Evolutionary conservation across 1,284 basidiomycete species (phyloP).

Genomic region (Golubevia sp.): DNA sequence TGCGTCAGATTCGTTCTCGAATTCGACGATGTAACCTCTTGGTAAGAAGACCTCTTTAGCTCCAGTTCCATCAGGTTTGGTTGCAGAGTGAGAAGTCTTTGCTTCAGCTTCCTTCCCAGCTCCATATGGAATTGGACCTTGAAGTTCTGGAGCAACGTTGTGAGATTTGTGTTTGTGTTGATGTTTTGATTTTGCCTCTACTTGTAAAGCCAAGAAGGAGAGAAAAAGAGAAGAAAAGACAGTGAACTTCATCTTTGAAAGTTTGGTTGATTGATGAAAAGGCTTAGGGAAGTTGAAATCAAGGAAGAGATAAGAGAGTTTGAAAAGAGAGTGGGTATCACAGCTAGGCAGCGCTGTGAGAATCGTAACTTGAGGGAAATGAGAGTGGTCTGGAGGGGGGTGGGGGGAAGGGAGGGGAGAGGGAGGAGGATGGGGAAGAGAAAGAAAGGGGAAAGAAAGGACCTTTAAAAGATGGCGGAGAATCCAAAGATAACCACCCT

Average conservation of each 20-base stretch:
- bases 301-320: too few species aligned
- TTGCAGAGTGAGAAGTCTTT: background rate
- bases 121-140: background rate
- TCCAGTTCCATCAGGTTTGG: background rate
- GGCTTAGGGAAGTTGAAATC: too few species aligned
- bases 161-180: background rate
- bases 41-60: background rate
- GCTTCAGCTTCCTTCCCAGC: background rate
- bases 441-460: background rate
- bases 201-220: background rate
- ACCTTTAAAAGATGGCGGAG: background rate
- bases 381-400: too few species aligned
- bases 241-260: background rate
- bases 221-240: constrained; percentile 1
- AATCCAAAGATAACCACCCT: too few species aligned
- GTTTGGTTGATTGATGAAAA: too few species aligned
- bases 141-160: background rate
- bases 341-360: too few species aligned
- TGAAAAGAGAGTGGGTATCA: too few species aligned
- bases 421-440: background rate
- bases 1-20: background rate
- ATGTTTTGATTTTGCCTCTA: background rate
- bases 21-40: constrained; percentile 4
- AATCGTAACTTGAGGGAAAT: too few species aligned
- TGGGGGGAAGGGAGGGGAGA: background rate